phyloP scores from a whole-genome alignment of 768 basidiomycete genomes.

The Mycena olivaceomarginata region DNA sequence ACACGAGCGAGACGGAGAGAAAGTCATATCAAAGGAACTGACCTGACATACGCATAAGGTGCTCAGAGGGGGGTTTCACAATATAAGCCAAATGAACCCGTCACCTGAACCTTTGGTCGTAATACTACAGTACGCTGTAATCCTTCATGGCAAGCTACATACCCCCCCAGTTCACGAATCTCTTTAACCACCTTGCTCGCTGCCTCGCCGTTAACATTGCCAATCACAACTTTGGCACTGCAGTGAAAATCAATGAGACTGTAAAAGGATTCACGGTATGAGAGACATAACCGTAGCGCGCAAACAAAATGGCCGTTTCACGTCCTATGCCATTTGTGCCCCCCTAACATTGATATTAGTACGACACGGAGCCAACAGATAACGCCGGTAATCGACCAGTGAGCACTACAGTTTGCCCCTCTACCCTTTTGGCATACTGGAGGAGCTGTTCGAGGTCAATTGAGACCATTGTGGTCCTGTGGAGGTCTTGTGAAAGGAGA shows the following conservation, averaged over 20 bases:
- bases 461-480: conserved; percentile 14
- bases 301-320: conserved; percentile 71
- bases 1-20: no score
- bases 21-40: no score
- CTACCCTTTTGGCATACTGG: conserved; percentile 60
- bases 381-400: conserved; percentile 61
- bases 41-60: no score
- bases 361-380: conserved; percentile 1
- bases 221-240: conserved; percentile 11
- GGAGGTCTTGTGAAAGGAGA: conserved; percentile 13
- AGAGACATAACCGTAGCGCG: conserved; percentile 61
- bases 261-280: not conserved
- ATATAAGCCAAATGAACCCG: no score
- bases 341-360: conserved; percentile 56
- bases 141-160: conserved; percentile 35
- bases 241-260: conserved; percentile 1
- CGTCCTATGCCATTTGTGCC: conserved; percentile 73
- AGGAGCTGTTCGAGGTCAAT: conserved; percentile 59
- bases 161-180: conserved; percentile 67
- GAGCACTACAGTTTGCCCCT: conserved; percentile 70
- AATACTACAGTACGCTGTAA: not conserved
- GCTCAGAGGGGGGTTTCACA: no score
- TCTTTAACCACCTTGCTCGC: conserved; percentile 55
- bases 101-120: no score
- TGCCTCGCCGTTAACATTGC: conserved; percentile 15